Evolutionary conservation across 257 asterid species (phyloP), one percentile per base, ranked within the genome.

Genomic region (Petrea volubilis): DNA sequence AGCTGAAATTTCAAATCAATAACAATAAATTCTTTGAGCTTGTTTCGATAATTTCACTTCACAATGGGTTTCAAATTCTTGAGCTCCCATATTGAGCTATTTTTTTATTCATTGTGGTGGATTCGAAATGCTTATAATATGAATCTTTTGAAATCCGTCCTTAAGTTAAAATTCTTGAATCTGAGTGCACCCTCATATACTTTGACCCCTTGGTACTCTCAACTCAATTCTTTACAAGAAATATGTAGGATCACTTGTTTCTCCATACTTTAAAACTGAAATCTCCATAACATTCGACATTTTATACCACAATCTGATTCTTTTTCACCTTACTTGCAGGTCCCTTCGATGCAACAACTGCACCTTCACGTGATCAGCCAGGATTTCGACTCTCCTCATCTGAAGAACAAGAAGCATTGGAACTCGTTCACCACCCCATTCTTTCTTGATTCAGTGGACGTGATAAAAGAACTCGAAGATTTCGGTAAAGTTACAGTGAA

Each of bases 291-390:
- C n/a, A n/a, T n/a, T n/a, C n/a, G n/a, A n/a, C n/a, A n/a, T n/a
- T n/a, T n/a, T n/a, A n/a, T n/a, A n/a, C n/a, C n/a, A n/a, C n/a
- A n/a, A n/a, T n/a, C n/a, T n/a, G n/a, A n/a, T n/a, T n/a, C n/a
- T n/a, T 61, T 44, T 15, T 13, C 55, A 68, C 67, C 21, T 27
- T 49, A n/a, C 11, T 50, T 75, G 59, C 85, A 94, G 97, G 88
- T 63, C 24, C 96, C 98, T 67, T 94, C 99, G 55, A 88, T 94
- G 98, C 84, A 90, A 58, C 98, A 94, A 59, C 25, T 94, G 84
- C 98, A 94, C 77, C 93, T 91, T 77, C 99, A 94, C 61, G 97
- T 94, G 64, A 87, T 94, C 41, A 91, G 98, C 91, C 97, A 90
- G 66, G 97, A 94, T 73, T 94, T 91, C 31, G 82, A 91, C 80